Base-by-base conservation (phyloP, 192 early-diverging fungal species). In the Mortierella alpina region DNA sequence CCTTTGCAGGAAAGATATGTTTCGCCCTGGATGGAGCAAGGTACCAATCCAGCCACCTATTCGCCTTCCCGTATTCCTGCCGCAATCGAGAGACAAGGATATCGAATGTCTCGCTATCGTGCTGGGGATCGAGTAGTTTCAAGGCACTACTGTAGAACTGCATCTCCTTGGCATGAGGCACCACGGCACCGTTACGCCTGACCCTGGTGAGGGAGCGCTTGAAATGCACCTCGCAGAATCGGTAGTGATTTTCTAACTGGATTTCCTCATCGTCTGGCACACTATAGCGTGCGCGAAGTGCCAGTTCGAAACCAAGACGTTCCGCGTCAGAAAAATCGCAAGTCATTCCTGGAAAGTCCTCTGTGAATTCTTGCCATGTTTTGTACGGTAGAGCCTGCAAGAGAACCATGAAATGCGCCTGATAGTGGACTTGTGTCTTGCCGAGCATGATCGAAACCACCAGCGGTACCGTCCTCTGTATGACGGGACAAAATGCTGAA, bases 271-370 rank as follows among this genome's bases (percentile, higher is more conserved):
- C 20, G 13, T 44, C 54, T 11, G n/a, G 3, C 4, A 57, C n/a
- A 6, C 31, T 46, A 14, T 45, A 57, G 46, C 14, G 12, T 8
- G 9, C 42, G 13, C 66, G 66, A 31, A 67, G 41, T 14, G 66
- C 66, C 9, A 31, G 20, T 15, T 67, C 66, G 42, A 67, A 67
- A 10, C 66, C 66, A 45, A 40, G 22, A 23, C 66, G 66, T 31
- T 67, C 66, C 5, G 66, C 54, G 42, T 67, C 66, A 10, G 66
- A 67, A 45, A 67, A 57, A 45, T 57, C 52, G 41, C 52, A 67
- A 6, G 66, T 67, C 53, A 67, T 67, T 10, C 66, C 66, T 14
- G 54, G n/a, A 39, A 67, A 67, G 8, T 47, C 13, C 7, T 55
- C 66, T 0, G 6, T 10, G 18, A 67, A 67, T 45, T 67, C 53